Evolutionary conservation across 495 filamentous ascomycete genomes (phyloP), one percentile per base, ranked within the genome.

Genomic region (Hyaloscypha hepaticicola): DNA sequence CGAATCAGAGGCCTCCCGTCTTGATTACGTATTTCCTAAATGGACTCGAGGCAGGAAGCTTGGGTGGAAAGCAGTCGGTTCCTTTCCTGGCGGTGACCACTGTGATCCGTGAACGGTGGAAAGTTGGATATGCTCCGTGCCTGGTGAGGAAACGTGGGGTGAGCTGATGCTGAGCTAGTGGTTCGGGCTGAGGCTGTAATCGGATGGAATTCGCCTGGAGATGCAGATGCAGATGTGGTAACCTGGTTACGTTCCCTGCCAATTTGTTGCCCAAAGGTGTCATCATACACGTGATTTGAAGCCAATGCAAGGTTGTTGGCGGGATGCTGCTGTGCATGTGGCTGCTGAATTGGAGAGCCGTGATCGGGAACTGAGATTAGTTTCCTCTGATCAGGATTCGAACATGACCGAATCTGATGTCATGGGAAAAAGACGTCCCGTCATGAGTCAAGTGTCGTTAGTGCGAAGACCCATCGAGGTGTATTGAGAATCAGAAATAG

Each of bases 41-140:
- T 25, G 38, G 58, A 61, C 58, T 61, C 58, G 58, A 51, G 7
- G 27, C 31, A 25, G 33, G 57, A 48, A 64, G 41, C 61, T 56
- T 48, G 22, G 55, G 21, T 52, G 34, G 31, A 14, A 55, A 22
- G 61, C 61, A 27, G 25, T 41, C 22, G 5, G 21, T 31, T 50
- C 52, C 45, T 63, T 26, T 55, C 12, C 31, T 41, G 24, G 27
- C 41, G 53, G 19, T 55, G 22, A 19, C 24, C 4, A n/a, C 3
- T 27, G 24, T 25, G 21, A 50, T 33, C 53, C 9, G 11, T 56
- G 24, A 26, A 51, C 38, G 16, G 21, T 12, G 59, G 48, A 22
- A 45, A 45, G 38, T 45, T 45, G 38, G 12, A 19, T 4, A 16
- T 45, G 31, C 38, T 16, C 4, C 38, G 14, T 45, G 11, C 38